Conservation (phyloP, 2,329 filamentous ascomycete species). For the Gnomoniopsis smithogilvyi region DNA sequence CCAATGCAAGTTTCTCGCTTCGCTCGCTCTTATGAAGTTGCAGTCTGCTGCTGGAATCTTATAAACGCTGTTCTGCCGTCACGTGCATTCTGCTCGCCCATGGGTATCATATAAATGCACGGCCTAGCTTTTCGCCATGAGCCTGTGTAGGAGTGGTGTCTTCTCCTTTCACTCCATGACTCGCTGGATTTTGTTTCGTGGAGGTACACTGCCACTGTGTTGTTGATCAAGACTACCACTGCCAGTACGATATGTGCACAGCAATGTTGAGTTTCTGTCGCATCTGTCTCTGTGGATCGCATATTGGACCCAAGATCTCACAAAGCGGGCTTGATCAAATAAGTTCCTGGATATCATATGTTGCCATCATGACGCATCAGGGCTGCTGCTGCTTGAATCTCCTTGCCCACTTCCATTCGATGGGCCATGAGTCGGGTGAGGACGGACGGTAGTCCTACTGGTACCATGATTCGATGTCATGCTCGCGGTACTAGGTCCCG, state of each 20-base stretch:
- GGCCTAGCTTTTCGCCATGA: neutral
- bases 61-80: neutral
- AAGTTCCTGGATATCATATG: neutral
- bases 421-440: neutral
- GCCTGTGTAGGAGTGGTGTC: neutral
- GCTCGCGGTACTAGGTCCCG: slow-evolving; percentile 2
- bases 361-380: neutral
- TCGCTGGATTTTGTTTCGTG: no score
- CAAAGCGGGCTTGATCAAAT: no score
- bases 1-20: neutral
- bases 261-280: no score
- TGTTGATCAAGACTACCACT: no score
- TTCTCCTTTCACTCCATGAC: neutral
- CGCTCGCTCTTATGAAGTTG: neutral
- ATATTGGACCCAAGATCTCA: no score
- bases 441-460: neutral
- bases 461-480: neutral
- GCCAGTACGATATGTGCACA: no score
- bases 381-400: slow-evolving; percentile 15
- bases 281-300: no score
- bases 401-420: slow-evolving; percentile 5
- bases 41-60: neutral
- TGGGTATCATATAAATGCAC: slow-evolving; percentile 1
- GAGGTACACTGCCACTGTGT: no score
- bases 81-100: neutral